phyloP scores from a whole-genome alignment of 345 rosid species.

The Brassica carinata region DNA sequence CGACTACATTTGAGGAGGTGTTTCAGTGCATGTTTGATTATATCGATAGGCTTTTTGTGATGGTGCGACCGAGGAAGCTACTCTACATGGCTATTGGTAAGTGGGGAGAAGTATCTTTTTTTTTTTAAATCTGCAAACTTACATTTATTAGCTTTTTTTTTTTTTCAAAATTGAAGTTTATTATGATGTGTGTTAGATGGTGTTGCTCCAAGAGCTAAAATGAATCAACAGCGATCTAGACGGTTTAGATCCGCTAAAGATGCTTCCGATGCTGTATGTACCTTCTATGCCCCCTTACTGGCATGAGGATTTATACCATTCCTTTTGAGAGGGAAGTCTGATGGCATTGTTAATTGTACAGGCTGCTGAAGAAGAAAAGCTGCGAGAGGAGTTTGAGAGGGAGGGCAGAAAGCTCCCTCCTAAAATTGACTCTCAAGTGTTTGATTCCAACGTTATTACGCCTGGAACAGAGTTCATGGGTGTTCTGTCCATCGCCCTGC shows the following conservation, averaged over 20 bases:
- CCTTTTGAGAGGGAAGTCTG: no score
- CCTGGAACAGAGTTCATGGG: slow-evolving; percentile 95
- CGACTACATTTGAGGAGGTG: slow-evolving; percentile 78
- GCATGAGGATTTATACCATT: not conserved
- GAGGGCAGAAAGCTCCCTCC: slow-evolving; percentile 86
- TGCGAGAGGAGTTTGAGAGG: slow-evolving; percentile 79
- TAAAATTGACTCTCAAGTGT: slow-evolving; percentile 60
- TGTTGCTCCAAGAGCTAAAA: slow-evolving; percentile 99
- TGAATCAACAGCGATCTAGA: slow-evolving; percentile 97
- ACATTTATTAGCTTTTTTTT: not conserved
- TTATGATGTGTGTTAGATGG: slow-evolving; percentile 63
- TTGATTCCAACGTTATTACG: slow-evolving; percentile 87
- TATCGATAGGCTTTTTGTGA: slow-evolving; percentile 91
- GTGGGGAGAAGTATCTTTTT: slow-evolving; percentile 14
- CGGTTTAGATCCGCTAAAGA: slow-evolving; percentile 98
- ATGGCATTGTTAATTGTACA: slow-evolving; percentile 25
- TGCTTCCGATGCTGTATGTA: slow-evolving; percentile 82
- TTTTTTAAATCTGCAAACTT: not conserved
- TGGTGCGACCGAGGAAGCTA: slow-evolving; percentile 92
- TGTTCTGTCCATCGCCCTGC: slow-evolving; percentile 74
- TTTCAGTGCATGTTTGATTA: slow-evolving; percentile 92
- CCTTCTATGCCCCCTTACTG: slow-evolving; percentile 32
- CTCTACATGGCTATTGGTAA: slow-evolving; percentile 94
- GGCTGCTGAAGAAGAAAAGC: slow-evolving; percentile 84
- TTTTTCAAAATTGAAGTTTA: slow-evolving; percentile 1